Percentiles rank a stretch among this genome's conserved stretches.
Evolutionary conservation across 1,139 yeast genomes (phyloP).

Genomic region (Suhomyces bolitotheri): DNA sequence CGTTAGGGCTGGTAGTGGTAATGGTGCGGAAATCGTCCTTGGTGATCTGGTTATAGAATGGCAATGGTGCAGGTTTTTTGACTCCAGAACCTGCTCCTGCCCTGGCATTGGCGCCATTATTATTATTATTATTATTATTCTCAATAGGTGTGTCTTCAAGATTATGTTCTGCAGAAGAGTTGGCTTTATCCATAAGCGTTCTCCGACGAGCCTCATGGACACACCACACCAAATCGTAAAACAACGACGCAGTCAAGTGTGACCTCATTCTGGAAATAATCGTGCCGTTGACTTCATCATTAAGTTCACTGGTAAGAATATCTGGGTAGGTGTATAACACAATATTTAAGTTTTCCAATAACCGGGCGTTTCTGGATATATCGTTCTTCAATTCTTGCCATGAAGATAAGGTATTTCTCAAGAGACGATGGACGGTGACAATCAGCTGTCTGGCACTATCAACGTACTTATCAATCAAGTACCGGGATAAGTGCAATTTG

Average conservation of each 20-base stretch:
- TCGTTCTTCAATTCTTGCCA: conserved; percentile 93
- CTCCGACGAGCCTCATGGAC: conserved; percentile 91
- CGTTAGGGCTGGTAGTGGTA: conserved; percentile 86
- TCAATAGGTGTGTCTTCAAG: conserved; percentile 4
- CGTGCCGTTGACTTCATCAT: conserved; percentile 44
- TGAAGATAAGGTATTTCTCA: conserved; percentile 82
- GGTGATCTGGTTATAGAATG: conserved; percentile 92
- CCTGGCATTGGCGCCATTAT: conserved; percentile 1
- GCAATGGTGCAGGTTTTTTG: conserved; percentile 65
- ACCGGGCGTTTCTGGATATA: conserved; percentile 87
- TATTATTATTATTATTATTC: conserved; percentile 2
- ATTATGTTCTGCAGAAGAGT: conserved; percentile 9
- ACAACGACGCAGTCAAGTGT: conserved; percentile 86
- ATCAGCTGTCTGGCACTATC: conserved; percentile 91
- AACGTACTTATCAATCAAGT: conserved; percentile 71
- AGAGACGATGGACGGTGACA: conserved; percentile 86
- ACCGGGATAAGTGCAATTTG: conserved; percentile 78
- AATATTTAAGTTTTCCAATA: conserved; percentile 85
- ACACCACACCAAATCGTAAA: conserved; percentile 92
- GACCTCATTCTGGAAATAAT: conserved; percentile 88
- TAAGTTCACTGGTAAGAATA: conserved; percentile 48
- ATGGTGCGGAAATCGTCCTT: conserved; percentile 85
- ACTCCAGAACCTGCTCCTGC: background rate
- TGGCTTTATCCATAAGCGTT: conserved; percentile 50
- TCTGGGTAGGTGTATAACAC: conserved; percentile 88